Conservation (phyloP, 163 green algal genomes). For the Chlamydomonas reinhardtii region DNA sequence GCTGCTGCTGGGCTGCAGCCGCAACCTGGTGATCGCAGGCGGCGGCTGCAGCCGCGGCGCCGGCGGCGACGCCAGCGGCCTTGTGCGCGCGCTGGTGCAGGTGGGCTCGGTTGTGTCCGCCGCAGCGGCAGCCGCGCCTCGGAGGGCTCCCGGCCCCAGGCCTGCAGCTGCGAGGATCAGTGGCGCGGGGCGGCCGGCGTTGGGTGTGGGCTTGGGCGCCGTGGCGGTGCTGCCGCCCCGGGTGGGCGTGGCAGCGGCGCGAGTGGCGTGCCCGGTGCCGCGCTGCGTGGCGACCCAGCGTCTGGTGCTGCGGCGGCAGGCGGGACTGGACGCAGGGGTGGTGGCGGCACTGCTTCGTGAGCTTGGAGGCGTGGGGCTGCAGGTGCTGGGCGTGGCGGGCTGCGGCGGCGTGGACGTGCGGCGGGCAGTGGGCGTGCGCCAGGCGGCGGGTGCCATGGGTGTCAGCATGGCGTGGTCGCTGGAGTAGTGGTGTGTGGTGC, state of each 20-base stretch:
- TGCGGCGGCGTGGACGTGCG: neutral
- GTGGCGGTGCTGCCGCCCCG: neutral
- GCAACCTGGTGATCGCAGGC: conserved; percentile 13
- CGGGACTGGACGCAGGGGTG: neutral
- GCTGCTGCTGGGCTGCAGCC: conserved; percentile 26
- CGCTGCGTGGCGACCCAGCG: conserved; percentile 5
- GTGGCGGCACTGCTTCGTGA: neutral
- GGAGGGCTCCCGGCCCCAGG: too few species aligned
- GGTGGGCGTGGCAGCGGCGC: too few species aligned
- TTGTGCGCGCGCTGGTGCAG: neutral
- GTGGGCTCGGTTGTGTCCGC: neutral
- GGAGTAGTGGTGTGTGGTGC: neutral
- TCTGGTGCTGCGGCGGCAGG: conserved; percentile 26
- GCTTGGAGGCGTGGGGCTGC: neutral
- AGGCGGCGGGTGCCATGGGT: neutral
- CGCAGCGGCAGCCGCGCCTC: neutral
- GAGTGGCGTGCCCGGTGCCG: neutral
- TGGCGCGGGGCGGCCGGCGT: too few species aligned
- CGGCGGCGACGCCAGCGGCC: too few species aligned
- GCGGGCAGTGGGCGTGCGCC: neutral
- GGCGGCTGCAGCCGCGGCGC: neutral
- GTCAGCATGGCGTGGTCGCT: conserved; percentile 1
- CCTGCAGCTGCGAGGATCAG: too few species aligned
- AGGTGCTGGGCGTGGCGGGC: conserved; percentile 8
- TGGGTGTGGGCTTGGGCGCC: too few species aligned